Evolutionary conservation across 1,284 basidiomycete species (phyloP), one percentile per base, ranked within the genome.

Genomic region (Rhodotorula sp.): DNA sequence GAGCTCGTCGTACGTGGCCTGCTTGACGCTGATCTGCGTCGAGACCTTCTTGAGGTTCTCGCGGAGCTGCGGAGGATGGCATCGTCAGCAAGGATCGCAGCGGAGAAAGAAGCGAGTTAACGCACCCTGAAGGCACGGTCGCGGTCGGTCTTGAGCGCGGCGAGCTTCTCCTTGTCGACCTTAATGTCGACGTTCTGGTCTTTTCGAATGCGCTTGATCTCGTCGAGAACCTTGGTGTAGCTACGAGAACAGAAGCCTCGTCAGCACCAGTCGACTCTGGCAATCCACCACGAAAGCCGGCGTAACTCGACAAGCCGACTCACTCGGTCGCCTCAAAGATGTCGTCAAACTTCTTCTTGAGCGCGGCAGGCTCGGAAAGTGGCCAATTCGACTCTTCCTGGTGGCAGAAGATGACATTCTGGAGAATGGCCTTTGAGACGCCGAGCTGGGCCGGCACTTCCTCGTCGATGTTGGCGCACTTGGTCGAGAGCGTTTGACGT

Each of bases 371-470:
- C 77, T 99, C 96, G 0, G 94, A 86, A 20, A 99, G 84, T 0
- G 96, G 96, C 96, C 96, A 99, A 78, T 94, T 97, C 0, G 92
- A 94, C 68, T 99, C 96, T 78, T 99, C 96, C 82, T 99, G 96
- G 81, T 99, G 96, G 81, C 96, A 99, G 79, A 99, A 99, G 70
- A 99, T 98, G 77, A 99, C 95, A 79, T 97, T 98, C 78, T 99
- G 95, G 29, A 99, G 87, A 59, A 99, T 95, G 11, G 94, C 89
- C 80, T 92, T 94, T 19, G 93, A 96, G 4, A 99, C 95, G 54
- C 96, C 96, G n/a, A 99, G 86, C 19, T 91, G 83, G 68, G 89
- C 85, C 9, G 94, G 94, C 55, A 99, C 94, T 80, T 99, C 96
- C 22, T 87, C 83, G 78, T 99, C 95, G 85, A 99, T 90, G 80